Evolutionary conservation across 2,329 filamentous ascomycete species (phyloP).

Genomic region (Arthrinium puccinioides): DNA sequence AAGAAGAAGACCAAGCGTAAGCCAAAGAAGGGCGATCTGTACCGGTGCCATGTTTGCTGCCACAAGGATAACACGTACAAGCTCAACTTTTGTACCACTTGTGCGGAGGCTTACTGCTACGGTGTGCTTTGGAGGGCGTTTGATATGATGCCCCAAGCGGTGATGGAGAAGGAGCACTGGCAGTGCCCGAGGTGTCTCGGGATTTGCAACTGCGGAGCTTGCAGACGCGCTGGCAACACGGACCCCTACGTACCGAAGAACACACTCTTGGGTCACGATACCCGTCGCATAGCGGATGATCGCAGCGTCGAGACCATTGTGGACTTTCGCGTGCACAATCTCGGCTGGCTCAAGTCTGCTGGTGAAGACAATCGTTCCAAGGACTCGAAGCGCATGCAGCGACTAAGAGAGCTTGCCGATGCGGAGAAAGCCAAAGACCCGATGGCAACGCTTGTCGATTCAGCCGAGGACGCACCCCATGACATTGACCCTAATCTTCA

Average conservation of each 20-base stretch:
- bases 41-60: conserved; percentile 75
- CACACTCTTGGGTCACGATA: conserved; percentile 85
- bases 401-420: conserved; percentile 47
- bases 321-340: conserved; percentile 83
- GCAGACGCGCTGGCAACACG: conserved; percentile 59
- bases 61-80: conserved; percentile 78
- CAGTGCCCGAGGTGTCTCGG: conserved; percentile 79
- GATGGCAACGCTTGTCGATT: conserved; percentile 14
- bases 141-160: conserved; percentile 76
- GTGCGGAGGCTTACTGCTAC: conserved; percentile 78
- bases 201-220: conserved; percentile 81
- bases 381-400: conserved; percentile 50
- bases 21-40: conserved; percentile 45
- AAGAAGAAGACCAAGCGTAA: conserved; percentile 54
- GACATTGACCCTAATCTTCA: conserved; percentile 21
- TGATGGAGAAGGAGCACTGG: conserved; percentile 79
- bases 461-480: conserved; percentile 17
- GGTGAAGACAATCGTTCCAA: conserved; percentile 52
- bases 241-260: conserved; percentile 79
- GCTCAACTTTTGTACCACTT: conserved; percentile 73
- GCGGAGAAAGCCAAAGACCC: conserved; percentile 47
- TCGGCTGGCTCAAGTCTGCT: conserved; percentile 65
- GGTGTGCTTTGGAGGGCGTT: conserved; percentile 89
- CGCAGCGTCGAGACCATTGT: conserved; percentile 86
- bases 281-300: conserved; percentile 80